These are phyloP conservation scores for Rhodotorula babjevae DNA, from an alignment of 768 basidiomycete species.

Conservation along the genomic window DNA sequence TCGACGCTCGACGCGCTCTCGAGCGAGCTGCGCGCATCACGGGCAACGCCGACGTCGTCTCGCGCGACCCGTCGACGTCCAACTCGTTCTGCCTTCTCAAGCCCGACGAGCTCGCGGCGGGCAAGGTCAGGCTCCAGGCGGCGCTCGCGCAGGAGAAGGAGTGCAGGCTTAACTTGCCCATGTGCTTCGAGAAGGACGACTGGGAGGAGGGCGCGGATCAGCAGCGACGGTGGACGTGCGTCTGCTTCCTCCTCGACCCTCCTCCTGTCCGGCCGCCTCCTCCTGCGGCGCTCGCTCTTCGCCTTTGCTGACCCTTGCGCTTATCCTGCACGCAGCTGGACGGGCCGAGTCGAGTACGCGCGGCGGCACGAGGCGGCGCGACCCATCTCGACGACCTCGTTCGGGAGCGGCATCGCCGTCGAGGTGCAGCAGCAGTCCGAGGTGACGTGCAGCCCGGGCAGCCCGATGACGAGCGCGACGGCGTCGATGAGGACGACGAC, in stretches of 20 bases:
- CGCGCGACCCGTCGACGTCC: not conserved
- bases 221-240: constrained; percentile 16
- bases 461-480: not conserved
- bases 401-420: constrained; percentile 8
- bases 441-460: not conserved
- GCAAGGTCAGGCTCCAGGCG: not conserved
- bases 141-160: not conserved
- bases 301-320: too few species aligned
- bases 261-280: too few species aligned
- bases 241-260: too few species aligned
- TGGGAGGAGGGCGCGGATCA: constrained; percentile 1
- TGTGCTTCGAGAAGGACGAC: constrained; percentile 28
- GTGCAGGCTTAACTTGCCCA: constrained; percentile 11
- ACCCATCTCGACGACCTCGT: constrained; percentile 1
- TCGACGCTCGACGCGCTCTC: not conserved
- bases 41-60: not conserved
- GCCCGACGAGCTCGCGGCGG: not conserved
- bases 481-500: not conserved
- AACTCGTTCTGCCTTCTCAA: constrained; percentile 17
- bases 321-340: constrained; percentile 4
- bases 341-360: constrained; percentile 12
- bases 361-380: not conserved
- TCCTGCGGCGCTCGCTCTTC: too few species aligned
- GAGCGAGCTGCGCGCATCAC: not conserved
- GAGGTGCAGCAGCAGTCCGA: constrained; percentile 2